Percentiles rank a stretch among this genome's conserved stretches.
These are phyloP conservation scores for Boletus austroedulis DNA, from an alignment of 1,284 basidiomycete species.

Conservation along the genomic window DNA sequence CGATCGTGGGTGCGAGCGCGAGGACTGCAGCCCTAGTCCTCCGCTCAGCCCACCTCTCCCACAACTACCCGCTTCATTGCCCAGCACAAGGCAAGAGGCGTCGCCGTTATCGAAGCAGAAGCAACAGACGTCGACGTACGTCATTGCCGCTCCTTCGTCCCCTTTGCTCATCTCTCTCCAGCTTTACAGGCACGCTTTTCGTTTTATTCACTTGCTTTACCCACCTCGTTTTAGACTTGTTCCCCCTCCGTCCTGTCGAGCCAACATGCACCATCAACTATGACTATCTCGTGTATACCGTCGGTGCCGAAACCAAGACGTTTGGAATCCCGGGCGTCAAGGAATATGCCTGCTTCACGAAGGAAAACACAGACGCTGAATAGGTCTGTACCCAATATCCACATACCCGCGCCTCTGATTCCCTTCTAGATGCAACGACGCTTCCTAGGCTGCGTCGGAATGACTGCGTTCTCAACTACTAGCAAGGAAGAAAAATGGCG, in stretches of 20 bases:
- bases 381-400: conserved; percentile 46
- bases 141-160: too few species aligned
- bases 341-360: conserved; percentile 96
- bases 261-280: conserved; percentile 76
- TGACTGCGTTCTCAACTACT: conserved; percentile 92
- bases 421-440: conserved; percentile 59
- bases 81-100: too few species aligned
- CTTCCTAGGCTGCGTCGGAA: conserved; percentile 86
- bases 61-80: too few species aligned
- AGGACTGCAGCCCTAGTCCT: too few species aligned
- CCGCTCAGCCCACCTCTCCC: too few species aligned
- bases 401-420: conserved; percentile 20
- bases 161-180: conserved; percentile 27
- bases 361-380: conserved; percentile 93
- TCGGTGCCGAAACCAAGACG: conserved; percentile 94
- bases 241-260: conserved; percentile 29
- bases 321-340: conserved; percentile 96
- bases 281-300: conserved; percentile 95
- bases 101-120: too few species aligned
- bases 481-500: conserved; percentile 82
- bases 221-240: conserved; percentile 28
- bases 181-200: conserved; percentile 70
- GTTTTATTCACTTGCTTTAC: neutral
- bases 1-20: too few species aligned
- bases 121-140: too few species aligned